A percentile compares a stretch with the other conserved stretches of the same genome.
phyloP scores from a whole-genome alignment of 2,329 filamentous ascomycete species.

The Botrytis fragariae region DNA sequence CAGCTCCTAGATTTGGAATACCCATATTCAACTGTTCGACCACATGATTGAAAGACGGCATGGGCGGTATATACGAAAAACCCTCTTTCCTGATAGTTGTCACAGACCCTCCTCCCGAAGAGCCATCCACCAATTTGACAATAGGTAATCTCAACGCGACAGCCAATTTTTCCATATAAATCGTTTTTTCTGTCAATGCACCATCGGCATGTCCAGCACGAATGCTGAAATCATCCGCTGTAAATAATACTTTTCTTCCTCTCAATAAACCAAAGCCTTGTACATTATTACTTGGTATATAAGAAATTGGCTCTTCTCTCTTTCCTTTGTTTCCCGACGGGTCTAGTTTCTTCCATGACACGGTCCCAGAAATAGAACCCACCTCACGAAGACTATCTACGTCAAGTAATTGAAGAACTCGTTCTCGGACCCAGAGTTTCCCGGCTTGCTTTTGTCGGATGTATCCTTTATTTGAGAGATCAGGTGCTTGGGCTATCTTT shows the following conservation, averaged over 20 bases:
- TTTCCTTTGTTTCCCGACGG: conserved; percentile 40
- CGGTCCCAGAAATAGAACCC: conserved; percentile 58
- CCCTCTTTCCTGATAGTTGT: conserved; percentile 55
- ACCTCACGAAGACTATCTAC: conserved; percentile 55
- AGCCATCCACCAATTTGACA: conserved; percentile 63
- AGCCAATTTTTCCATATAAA: conserved; percentile 61
- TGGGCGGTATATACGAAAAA: conserved; percentile 59
- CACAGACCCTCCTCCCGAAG: conserved; percentile 60
- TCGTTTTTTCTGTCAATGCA: conserved; percentile 54
- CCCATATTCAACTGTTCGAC: conserved; percentile 59
- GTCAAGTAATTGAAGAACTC: conserved; percentile 58
- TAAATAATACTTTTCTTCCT: conserved; percentile 56
- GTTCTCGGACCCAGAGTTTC: conserved; percentile 63
- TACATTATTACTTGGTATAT: conserved; percentile 60
- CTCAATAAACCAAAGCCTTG: conserved; percentile 55
- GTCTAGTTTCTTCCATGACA: conserved; percentile 49
- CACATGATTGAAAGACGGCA: conserved; percentile 52
- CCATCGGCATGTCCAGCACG: conserved; percentile 64
- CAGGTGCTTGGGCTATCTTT: conserved; percentile 53
- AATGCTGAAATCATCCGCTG: conserved; percentile 63
- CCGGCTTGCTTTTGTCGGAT: conserved; percentile 61
- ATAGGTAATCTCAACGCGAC: conserved; percentile 57
- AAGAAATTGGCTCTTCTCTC: conserved; percentile 49
- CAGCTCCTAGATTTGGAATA: conserved; percentile 62
- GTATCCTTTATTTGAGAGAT: conserved; percentile 54